Evolutionary conservation across 306 rosid species (phyloP).

Genomic region (Cercis canadensis): DNA sequence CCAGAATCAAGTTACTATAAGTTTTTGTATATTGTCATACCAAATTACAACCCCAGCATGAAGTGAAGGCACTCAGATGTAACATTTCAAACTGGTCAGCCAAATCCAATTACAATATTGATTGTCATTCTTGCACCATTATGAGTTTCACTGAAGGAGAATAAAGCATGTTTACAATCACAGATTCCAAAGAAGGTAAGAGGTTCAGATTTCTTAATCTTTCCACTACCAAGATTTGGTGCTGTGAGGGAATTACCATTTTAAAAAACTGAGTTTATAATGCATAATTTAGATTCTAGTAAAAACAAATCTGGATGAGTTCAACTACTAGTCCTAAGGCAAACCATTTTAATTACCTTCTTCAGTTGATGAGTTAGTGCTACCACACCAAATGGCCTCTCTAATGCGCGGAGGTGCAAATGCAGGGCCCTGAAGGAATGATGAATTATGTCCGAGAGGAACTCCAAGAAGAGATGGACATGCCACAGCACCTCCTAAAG

Average conservation of each 20-base stretch:
- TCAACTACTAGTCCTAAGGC: slow-evolving; percentile 13
- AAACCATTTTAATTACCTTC: slow-evolving; percentile 62
- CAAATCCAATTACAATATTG: slow-evolving; percentile 4
- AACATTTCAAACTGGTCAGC: slow-evolving; percentile 1
- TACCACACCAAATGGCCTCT: slow-evolving; percentile 99
- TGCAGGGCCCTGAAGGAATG: slow-evolving; percentile 98
- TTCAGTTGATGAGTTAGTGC: slow-evolving; percentile 92
- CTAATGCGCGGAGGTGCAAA: slow-evolving; percentile 96
- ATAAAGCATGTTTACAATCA: background rate
- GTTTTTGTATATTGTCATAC: slow-evolving; percentile 16
- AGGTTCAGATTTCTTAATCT: slow-evolving; percentile 19
- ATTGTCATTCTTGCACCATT: background rate
- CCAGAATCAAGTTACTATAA: slow-evolving; percentile 30
- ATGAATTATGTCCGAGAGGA: slow-evolving; percentile 95
- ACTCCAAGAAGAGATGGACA: slow-evolving; percentile 91
- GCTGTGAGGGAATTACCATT: slow-evolving; percentile 19
- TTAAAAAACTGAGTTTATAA: slow-evolving; percentile 2
- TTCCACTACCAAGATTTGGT: slow-evolving; percentile 6
- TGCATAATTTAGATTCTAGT: background rate
- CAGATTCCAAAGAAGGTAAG: background rate
- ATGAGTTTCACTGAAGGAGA: background rate
- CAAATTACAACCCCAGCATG: slow-evolving; percentile 7
- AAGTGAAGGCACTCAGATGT: slow-evolving; percentile 15
- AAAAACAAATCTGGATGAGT: background rate
- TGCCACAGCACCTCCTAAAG: slow-evolving; percentile 82